Conservation (phyloP, 495 filamentous ascomycete species). For the Penicillium cataractarum region DNA sequence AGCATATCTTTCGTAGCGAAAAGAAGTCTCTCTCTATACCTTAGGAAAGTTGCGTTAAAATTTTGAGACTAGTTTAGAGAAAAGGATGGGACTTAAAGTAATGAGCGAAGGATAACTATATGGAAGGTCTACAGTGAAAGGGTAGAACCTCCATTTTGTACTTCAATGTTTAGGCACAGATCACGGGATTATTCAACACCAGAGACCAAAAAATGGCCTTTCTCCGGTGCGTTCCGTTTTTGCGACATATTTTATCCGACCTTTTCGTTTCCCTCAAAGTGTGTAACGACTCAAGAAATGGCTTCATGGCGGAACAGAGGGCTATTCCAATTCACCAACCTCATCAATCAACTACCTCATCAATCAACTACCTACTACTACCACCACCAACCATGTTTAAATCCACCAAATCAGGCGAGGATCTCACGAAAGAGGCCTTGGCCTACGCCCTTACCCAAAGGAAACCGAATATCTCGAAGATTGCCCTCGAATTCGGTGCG, state of each 20-base stretch:
- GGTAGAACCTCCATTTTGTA: constrained; percentile 5
- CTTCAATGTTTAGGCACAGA: constrained; percentile 5
- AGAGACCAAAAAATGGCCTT: not conserved
- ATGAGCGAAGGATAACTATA: not conserved
- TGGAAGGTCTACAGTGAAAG: not conserved
- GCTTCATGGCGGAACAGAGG: constrained; percentile 1
- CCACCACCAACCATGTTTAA: no score
- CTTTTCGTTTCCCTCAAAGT: constrained; percentile 4
- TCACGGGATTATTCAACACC: not conserved
- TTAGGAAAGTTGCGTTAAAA: not conserved
- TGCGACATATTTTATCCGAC: constrained; percentile 1
- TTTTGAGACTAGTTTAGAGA: not conserved
- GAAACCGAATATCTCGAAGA: no score
- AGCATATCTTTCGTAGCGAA: constrained; percentile 1
- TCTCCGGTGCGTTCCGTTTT: constrained; percentile 5
- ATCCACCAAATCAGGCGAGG: no score
- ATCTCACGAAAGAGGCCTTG: no score
- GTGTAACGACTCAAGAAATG: constrained; percentile 9
- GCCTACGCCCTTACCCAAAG: no score
- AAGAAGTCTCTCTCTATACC: constrained; percentile 1
- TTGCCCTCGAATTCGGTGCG: no score
- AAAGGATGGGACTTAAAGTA: not conserved
- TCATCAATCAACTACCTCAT: no score
- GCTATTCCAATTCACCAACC: no score
- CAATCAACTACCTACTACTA: no score